A percentile compares a stretch with the other conserved stretches of the same genome.
Conservation (phyloP, 108 stramenopile species). For the Cyclostephanos tholiformis region DNA sequence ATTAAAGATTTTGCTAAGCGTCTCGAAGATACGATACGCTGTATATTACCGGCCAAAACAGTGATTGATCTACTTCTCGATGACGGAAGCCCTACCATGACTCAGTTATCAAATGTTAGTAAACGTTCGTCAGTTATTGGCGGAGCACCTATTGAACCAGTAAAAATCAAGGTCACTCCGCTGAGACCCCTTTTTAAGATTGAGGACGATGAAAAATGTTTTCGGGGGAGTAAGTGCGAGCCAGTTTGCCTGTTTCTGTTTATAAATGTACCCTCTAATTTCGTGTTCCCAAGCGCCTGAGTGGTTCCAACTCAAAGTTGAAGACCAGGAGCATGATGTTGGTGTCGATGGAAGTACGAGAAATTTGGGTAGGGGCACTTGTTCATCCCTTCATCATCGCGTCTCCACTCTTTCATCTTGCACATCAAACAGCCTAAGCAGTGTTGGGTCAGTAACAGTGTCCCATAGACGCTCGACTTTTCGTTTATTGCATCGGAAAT, state of each 20-base stretch:
- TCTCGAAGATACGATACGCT: slow-evolving; percentile 64
- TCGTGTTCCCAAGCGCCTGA: slow-evolving; percentile 27
- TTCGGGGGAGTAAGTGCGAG: slow-evolving; percentile 77
- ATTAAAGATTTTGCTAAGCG: slow-evolving; percentile 75
- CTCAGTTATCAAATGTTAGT: slow-evolving; percentile 16
- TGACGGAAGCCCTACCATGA: slow-evolving; percentile 68
- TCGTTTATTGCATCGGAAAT: slow-evolving; percentile 26
- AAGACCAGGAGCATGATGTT: slow-evolving; percentile 31
- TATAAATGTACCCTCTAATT: background rate
- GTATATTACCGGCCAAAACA: slow-evolving; percentile 79
- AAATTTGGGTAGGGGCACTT: background rate
- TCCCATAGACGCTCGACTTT: slow-evolving; percentile 28
- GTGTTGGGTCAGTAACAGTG: slow-evolving; percentile 31
- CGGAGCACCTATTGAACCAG: slow-evolving; percentile 69
- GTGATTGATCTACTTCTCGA: slow-evolving; percentile 83
- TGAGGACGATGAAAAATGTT: slow-evolving; percentile 45
- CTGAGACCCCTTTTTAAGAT: slow-evolving; percentile 70
- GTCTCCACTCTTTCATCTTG: slow-evolving; percentile 19
- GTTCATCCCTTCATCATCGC: slow-evolving; percentile 25
- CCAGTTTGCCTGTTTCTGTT: background rate
- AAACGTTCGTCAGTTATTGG: slow-evolving; percentile 55
- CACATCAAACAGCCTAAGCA: slow-evolving; percentile 36
- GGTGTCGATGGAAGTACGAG: slow-evolving; percentile 6
- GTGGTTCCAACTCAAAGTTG: slow-evolving; percentile 51
- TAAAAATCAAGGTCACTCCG: slow-evolving; percentile 85